Conservation (phyloP, 495 filamentous ascomycete genomes). For the Ramalina peruviana region DNA sequence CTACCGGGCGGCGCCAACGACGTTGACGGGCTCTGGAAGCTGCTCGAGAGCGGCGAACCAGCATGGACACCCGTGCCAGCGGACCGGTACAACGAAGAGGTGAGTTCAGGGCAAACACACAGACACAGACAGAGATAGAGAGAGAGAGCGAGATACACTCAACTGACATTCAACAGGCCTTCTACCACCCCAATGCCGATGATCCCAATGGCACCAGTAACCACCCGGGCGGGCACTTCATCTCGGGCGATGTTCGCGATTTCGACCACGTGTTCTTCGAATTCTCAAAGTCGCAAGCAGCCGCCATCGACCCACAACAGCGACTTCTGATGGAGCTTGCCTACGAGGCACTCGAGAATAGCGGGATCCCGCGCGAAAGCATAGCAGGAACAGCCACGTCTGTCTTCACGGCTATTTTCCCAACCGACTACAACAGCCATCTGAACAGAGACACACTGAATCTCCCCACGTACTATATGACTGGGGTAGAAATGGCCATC, state of each 20-base stretch:
- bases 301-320: conserved; percentile 65
- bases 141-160: too few relatives aligned
- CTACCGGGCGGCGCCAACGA: too few relatives aligned
- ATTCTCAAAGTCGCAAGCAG: conserved; percentile 30
- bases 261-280: conserved; percentile 12
- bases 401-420: conserved; percentile 16
- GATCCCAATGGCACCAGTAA: too few relatives aligned
- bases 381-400: conserved; percentile 15
- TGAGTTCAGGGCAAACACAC: too few relatives aligned
- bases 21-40: too few relatives aligned
- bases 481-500: background rate
- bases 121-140: too few relatives aligned
- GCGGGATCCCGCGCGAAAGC: conserved; percentile 28
- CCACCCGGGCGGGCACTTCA: conserved; percentile 1
- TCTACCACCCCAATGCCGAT: too few relatives aligned
- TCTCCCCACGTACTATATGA: conserved; percentile 32
- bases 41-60: too few relatives aligned
- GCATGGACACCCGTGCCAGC: too few relatives aligned
- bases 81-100: too few relatives aligned
- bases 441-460: background rate
- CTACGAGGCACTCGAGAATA: conserved; percentile 68
- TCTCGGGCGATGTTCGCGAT: conserved; percentile 31
- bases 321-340: conserved; percentile 53
- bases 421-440: background rate
- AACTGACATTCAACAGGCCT: too few relatives aligned